Evolutionary conservation across 1,139 yeast species (phyloP).

Genomic region (Candida gigantensis): DNA sequence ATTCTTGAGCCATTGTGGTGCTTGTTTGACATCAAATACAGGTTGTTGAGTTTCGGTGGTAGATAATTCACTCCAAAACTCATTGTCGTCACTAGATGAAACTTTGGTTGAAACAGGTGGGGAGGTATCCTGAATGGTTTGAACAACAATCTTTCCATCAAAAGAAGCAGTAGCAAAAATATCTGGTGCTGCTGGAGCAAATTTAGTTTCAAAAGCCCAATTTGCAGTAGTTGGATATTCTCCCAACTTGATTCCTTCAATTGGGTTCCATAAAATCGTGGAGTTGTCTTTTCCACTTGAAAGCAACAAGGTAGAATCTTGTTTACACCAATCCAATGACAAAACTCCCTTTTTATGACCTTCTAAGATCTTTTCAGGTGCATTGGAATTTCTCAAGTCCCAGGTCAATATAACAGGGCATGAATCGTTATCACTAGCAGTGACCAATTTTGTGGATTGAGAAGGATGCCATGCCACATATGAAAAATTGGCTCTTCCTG

Average conservation of each 20-base stretch:
- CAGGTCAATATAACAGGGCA: conserved; percentile 84
- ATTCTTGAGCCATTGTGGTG: conserved; percentile 85
- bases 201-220: conserved; percentile 88
- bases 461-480: conserved; percentile 85
- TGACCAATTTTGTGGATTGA: conserved; percentile 78
- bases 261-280: conserved; percentile 89
- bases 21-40: conserved; percentile 66
- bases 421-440: conserved; percentile 82
- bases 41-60: conserved; percentile 76
- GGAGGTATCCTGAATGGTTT: conserved; percentile 82
- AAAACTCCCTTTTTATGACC: conserved; percentile 91
- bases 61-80: conserved; percentile 81
- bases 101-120: conserved; percentile 52
- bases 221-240: conserved; percentile 90
- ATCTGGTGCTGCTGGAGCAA: conserved; percentile 88
- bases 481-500: conserved; percentile 63
- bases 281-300: conserved; percentile 93
- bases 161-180: conserved; percentile 91
- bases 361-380: conserved; percentile 72
- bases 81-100: conserved; percentile 58
- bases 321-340: conserved; percentile 90
- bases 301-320: conserved; percentile 74
- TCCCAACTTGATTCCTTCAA: conserved; percentile 66
- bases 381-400: conserved; percentile 92
- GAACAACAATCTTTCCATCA: conserved; percentile 83